Evolutionary conservation across 2,329 filamentous ascomycete genomes (phyloP).

Genomic region (Ascochyta koolunga): DNA sequence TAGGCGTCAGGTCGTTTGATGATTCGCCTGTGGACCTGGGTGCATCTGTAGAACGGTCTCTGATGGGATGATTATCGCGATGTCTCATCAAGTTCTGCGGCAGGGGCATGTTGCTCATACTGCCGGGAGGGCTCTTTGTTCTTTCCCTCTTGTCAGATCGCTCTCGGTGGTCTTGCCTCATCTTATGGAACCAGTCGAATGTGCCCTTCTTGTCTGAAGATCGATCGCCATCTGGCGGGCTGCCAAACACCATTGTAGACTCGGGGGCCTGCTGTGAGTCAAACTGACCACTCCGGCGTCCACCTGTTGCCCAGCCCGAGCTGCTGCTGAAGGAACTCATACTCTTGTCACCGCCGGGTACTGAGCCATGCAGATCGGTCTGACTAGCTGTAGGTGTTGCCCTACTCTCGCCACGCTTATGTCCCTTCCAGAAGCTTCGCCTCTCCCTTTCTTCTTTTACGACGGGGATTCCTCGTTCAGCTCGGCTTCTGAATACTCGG

Average conservation of each 20-base stretch:
- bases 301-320: conserved; percentile 34
- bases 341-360: conserved; percentile 46
- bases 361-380: conserved; percentile 44
- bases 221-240: conserved; percentile 45
- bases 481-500: conserved; percentile 82
- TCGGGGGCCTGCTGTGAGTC: conserved; percentile 40
- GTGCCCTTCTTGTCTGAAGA: conserved; percentile 63
- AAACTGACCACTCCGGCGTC: conserved; percentile 42
- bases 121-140: conserved; percentile 58
- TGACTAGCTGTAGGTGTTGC: conserved; percentile 46
- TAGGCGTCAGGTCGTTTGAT: conserved; percentile 31
- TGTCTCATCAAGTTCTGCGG: conserved; percentile 30
- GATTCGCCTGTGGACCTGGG: conserved; percentile 25
- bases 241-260: conserved; percentile 41
- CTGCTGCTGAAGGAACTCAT: conserved; percentile 49
- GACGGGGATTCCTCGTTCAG: conserved; percentile 65
- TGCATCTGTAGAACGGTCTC: conserved; percentile 39
- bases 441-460: conserved; percentile 53
- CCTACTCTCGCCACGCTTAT: conserved; percentile 45
- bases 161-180: conserved; percentile 65
- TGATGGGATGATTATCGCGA: conserved; percentile 18
- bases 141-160: conserved; percentile 60
- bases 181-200: conserved; percentile 69
- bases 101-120: conserved; percentile 27
- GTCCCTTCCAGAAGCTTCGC: conserved; percentile 76